Conservation (phyloP, 352 stramenopile genomes). For the Phytophthora rubi region DNA sequence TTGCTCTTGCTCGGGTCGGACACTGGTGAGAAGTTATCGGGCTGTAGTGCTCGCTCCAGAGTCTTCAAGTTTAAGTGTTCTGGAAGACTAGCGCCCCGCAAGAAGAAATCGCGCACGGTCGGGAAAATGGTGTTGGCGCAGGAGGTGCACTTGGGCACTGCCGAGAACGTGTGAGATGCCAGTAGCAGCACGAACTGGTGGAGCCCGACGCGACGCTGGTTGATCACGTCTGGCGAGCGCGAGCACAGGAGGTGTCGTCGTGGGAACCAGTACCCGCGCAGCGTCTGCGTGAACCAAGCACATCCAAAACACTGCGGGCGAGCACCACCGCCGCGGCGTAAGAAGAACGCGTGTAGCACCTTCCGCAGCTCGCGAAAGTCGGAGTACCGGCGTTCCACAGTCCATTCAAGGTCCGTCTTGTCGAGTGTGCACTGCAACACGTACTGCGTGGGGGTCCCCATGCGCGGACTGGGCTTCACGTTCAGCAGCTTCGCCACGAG, state of each 20-base stretch:
- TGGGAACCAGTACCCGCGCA: constrained; percentile 67
- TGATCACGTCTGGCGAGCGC: constrained; percentile 48
- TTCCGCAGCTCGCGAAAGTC: constrained; percentile 71
- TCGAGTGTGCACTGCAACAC: constrained; percentile 49
- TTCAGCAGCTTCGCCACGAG: constrained; percentile 54
- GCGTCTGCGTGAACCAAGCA: constrained; percentile 70
- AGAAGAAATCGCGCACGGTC: constrained; percentile 74
- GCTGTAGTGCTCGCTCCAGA: constrained; percentile 42
- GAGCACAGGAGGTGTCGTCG: constrained; percentile 66
- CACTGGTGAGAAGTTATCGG: constrained; percentile 66
- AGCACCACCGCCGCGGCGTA: constrained; percentile 24
- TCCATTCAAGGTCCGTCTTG: constrained; percentile 58
- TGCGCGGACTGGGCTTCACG: constrained; percentile 18
- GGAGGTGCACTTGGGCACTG: constrained; percentile 71
- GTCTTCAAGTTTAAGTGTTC: constrained; percentile 36
- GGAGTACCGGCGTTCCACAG: constrained; percentile 69
- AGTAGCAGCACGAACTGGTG: constrained; percentile 67
- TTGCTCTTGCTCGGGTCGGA: constrained; percentile 78
- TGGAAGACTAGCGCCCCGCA: constrained; percentile 27
- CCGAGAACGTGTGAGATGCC: constrained; percentile 74
- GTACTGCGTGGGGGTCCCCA: constrained; percentile 42
- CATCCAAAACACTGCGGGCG: constrained; percentile 77
- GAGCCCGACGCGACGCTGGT: constrained; percentile 52
- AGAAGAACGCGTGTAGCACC: constrained; percentile 62
- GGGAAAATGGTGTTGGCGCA: constrained; percentile 68